Evolutionary conservation across 1,139 yeast genomes (phyloP), one percentile per base, ranked within the genome.

Genomic region (Keqinozyma sinolaborantium): DNA sequence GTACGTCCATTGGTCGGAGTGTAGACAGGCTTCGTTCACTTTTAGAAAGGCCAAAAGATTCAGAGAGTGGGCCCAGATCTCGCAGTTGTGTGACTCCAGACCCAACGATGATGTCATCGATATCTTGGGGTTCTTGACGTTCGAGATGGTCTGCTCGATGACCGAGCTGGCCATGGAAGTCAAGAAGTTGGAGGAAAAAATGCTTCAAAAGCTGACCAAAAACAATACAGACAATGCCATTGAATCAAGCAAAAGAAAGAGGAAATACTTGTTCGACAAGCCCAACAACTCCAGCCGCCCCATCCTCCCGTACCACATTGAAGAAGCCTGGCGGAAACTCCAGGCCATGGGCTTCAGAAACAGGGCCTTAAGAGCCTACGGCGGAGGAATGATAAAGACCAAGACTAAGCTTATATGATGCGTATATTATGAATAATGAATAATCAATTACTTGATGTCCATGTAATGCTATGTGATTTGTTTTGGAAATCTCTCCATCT

Each of bases 1-100:
- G 54, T 92, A 92, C 48, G 98, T 90, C 12, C 98, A 94, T 56
- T 92, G 97, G 97, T 84, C 95, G 10, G 99, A 92, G 53, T 92
- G 98, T 60, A 77, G 99, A 43, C 98, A 92, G 56, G 98, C 98
- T 1, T 82, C 95, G 35, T 94, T 92, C 53, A 94, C 98, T 0
- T 92, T 88, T 50, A 72, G 97, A 47, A 92, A 94, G 56, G 86
- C 85, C 12, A 87, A 90, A 54, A 68, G 97, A 50, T 92, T 92
- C 53, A 74, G 95, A 50, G 99, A 92, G 52, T 92, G 98, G 98
- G 94, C 95, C 5, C 95, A 94, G 13, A 77, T 92, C 30, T 63
- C 87, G 0, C 83, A 79, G 35, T 60, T 94, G 29, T 83, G 95
- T 13, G 98, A 94, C 42, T 78, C 94, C 14, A 77, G 94, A 48